Evolutionary conservation across 1,284 basidiomycete species (phyloP), one percentile per base, ranked within the genome.

Genomic region (Heimioporus retisporus): DNA sequence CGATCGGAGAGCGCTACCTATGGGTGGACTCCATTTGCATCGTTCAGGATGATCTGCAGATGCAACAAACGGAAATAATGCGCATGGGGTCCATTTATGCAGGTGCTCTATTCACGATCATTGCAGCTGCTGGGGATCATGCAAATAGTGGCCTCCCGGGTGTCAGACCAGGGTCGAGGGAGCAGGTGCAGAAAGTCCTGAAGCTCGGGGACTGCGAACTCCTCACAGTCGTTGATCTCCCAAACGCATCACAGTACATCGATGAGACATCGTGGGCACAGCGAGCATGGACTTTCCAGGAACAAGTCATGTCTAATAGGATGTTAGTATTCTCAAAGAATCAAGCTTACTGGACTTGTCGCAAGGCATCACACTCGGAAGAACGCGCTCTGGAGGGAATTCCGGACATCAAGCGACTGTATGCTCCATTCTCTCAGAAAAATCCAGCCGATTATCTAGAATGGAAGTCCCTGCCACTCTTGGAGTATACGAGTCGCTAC

Each of bases 11-110:
- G 51, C 71, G 68, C 21, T 76, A 76, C 35, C 53, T 73, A 6
- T 73, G 73, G 72, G 65, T 76, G 16, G 74, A 76, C 40, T 71
- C 72, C 7, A 6, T 73, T 13, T 76, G 73, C 35, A 76, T 76
- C 62, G 63, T 64, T 28, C 72, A 76, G 31, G 28, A 74, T 43
- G 61, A 76, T 23, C 46, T 46, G 43, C 53, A 48, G 57, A 73
- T 75, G 72, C 61, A 69, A 16, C 51, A 62, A 35, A 5, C 42
- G 16, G 72, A 75, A 44, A 73, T 75, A 10, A 40, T 16, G 40
- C 67, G 60, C 23, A 75, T 73, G 73, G 73, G 65, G 16, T 63
- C 67, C 0, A 72, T 75, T 43, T 75, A 75, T 57, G 65, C 61
- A 0, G 57, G 31, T 11, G 67, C 73, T 10, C 50, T 73, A 6